These are phyloP conservation scores for Pelargonium nanum DNA, from an alignment of 345 rosid species.

Conservation along the genomic window DNA sequence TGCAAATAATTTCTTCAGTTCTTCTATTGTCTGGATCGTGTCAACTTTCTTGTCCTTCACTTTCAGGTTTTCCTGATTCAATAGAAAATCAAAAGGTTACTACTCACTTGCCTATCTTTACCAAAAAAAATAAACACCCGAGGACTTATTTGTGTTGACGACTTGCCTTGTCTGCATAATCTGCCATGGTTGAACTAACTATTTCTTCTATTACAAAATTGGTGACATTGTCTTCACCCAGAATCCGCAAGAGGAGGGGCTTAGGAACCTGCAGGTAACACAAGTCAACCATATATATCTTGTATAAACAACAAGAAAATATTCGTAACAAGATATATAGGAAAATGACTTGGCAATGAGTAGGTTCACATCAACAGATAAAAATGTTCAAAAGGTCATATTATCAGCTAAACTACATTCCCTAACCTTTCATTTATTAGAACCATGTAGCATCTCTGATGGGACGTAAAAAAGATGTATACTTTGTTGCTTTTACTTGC, in stretches of 20 bases:
- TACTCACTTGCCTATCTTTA: neutral
- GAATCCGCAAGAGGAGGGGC: constrained; percentile 37
- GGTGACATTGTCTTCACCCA: constrained; percentile 48
- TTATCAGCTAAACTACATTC: too few relatives aligned
- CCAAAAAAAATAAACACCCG: neutral
- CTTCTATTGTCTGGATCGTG: constrained; percentile 40
- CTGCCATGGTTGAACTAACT: constrained; percentile 48
- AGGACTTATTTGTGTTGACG: neutral
- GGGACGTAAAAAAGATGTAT: too few relatives aligned
- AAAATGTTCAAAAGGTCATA: too few relatives aligned
- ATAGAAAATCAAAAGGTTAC: neutral
- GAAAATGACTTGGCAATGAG: neutral
- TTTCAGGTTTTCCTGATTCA: constrained; percentile 33
- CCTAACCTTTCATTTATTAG: too few relatives aligned
- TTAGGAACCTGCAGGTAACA: constrained; percentile 33
- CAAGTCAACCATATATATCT: neutral
- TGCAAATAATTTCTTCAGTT: constrained; percentile 36
- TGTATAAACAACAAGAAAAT: neutral
- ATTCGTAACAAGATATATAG: neutral
- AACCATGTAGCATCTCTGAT: too few relatives aligned
- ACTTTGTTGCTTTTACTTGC: too few relatives aligned
- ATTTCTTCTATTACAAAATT: constrained; percentile 55
- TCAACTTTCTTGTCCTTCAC: constrained; percentile 47
- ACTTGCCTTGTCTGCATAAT: constrained; percentile 44
- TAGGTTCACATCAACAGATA: too few relatives aligned